Evolutionary conservation across 1,139 yeast genomes (phyloP).

Genomic region (Williopsis jadinii): DNA sequence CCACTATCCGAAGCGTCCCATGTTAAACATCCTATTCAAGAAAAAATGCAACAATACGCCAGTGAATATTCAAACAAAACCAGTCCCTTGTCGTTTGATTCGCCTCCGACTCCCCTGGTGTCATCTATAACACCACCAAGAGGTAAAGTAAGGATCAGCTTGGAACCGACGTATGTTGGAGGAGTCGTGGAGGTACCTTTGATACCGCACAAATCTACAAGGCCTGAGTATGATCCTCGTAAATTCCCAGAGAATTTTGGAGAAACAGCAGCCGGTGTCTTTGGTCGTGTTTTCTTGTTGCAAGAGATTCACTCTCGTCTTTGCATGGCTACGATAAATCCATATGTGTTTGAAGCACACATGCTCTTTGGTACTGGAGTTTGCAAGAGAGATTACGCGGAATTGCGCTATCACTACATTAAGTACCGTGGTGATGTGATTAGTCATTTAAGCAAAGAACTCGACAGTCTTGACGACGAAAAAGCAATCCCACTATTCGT

Average conservation of each 20-base stretch:
- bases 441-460: conserved; percentile 5
- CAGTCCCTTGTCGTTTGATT: not conserved
- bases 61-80: not conserved
- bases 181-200: conserved; percentile 4
- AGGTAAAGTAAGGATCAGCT: not conserved
- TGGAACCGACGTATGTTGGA: conserved; percentile 1
- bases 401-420: conserved; percentile 6
- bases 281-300: conserved; percentile 12
- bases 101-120: too few relatives aligned
- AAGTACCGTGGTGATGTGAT: conserved; percentile 13
- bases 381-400: conserved; percentile 5
- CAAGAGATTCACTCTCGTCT: conserved; percentile 6
- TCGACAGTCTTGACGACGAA: conserved; percentile 10
- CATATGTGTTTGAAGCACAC: conserved; percentile 8
- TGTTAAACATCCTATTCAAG: not conserved
- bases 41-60: conserved; percentile 1
- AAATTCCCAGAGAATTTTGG: conserved; percentile 13
- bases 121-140: too few relatives aligned
- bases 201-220: conserved; percentile 8
- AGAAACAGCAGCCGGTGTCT: conserved; percentile 14
- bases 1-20: not conserved
- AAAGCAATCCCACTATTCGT: conserved; percentile 9
- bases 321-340: not conserved
- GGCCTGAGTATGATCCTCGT: conserved; percentile 8
- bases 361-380: conserved; percentile 10